Conservation (phyloP, 176 grass and related monocot species). For the Aegilops tauschii region DNA sequence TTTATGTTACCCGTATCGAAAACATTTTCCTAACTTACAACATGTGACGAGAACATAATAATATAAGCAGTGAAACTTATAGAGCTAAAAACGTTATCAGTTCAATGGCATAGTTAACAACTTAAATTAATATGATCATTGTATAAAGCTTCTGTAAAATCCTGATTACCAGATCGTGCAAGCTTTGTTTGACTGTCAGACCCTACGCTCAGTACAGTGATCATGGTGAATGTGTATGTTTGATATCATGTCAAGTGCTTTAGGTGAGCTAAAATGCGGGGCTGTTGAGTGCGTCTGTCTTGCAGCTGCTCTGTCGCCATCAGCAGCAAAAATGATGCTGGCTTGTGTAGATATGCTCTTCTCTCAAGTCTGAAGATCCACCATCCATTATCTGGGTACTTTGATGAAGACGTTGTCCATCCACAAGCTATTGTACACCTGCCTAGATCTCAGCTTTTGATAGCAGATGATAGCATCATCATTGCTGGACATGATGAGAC, state of each 20-base stretch:
- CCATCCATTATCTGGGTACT: background rate
- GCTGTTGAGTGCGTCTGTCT: background rate
- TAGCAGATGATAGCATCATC: background rate
- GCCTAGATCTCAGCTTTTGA: background rate
- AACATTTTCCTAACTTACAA: background rate
- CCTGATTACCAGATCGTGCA: background rate
- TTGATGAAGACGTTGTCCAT: background rate
- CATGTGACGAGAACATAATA: background rate
- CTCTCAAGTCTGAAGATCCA: background rate
- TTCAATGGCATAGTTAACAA: background rate
- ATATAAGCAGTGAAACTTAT: background rate
- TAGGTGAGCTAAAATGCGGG: background rate
- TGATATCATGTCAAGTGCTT: background rate
- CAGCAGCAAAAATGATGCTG: conserved; percentile 1
- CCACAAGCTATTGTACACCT: background rate
- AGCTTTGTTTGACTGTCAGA: background rate
- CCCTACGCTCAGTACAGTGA: background rate
- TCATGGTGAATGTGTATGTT: background rate
- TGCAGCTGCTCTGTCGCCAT: background rate
- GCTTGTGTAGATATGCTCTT: background rate
- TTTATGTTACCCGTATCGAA: background rate
- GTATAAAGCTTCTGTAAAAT: conserved; percentile 1
- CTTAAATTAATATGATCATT: background rate
- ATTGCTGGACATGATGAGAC: conserved; percentile 5
- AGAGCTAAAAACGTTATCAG: background rate